Percentiles rank a stretch among this genome's conserved stretches.
These are phyloP conservation scores for Coleophoma crateriformis DNA, from an alignment of 2,329 filamentous ascomycete species.

Conservation along the genomic window DNA sequence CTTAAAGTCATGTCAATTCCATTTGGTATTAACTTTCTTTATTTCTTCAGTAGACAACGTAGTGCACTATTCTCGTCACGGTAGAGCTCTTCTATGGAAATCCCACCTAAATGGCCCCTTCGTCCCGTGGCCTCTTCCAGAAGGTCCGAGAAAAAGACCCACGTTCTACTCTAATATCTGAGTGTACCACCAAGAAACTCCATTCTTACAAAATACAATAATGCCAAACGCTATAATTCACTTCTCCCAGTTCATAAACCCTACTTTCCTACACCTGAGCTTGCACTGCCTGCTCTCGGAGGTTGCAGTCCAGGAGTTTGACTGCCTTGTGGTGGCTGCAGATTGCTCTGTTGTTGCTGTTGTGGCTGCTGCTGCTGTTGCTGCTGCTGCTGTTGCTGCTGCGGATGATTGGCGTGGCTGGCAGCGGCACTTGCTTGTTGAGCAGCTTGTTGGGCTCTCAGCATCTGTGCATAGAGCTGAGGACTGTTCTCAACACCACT, in stretches of 20 bases:
- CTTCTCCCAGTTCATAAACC: not conserved
- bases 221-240: not conserved
- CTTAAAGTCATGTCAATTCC: too few relatives aligned
- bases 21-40: too few relatives aligned
- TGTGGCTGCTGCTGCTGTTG: conserved; percentile 39
- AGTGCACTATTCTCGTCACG: too few relatives aligned
- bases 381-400: conserved; percentile 33
- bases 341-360: conserved; percentile 29
- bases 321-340: conserved; percentile 19
- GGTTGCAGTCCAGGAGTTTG: conserved; percentile 4
- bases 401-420: conserved; percentile 16
- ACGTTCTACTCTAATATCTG: too few relatives aligned
- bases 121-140: too few relatives aligned
- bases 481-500: conserved; percentile 33
- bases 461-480: conserved; percentile 45
- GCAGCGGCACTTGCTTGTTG: conserved; percentile 19
- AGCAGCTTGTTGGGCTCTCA: conserved; percentile 41
- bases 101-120: too few relatives aligned
- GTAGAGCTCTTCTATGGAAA: too few relatives aligned
- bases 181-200: too few relatives aligned
- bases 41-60: too few relatives aligned
- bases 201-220: too few relatives aligned
- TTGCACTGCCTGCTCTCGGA: conserved; percentile 10
- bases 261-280: not conserved
- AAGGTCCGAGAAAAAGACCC: too few relatives aligned